A percentile compares a stretch with the other conserved stretches of the same genome.
These are phyloP conservation scores for Schizothecium vesticola DNA, from an alignment of 495 filamentous ascomycete genomes.

Conservation along the genomic window DNA sequence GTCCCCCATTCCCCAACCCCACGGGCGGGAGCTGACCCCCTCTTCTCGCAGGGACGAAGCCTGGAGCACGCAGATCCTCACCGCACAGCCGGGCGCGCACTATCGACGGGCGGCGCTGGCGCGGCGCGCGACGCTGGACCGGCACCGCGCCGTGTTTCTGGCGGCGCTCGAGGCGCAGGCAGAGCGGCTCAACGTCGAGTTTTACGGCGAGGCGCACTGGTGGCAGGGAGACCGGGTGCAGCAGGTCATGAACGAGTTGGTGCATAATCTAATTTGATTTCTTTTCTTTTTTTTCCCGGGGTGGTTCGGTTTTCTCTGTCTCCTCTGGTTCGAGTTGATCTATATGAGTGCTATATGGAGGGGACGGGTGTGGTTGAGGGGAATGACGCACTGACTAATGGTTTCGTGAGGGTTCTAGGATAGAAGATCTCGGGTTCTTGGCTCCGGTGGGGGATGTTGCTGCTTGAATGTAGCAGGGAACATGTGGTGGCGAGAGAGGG, in stretches of 20 bases:
- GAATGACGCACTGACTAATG: too few species aligned
- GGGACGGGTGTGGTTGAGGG: too few species aligned
- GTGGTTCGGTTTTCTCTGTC: too few species aligned
- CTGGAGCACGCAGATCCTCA: background rate
- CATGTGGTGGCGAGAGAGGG: too few species aligned
- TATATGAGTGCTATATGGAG: too few species aligned
- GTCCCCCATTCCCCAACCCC: background rate
- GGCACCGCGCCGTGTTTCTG: background rate
- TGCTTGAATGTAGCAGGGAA: too few species aligned
- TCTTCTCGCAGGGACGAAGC: background rate
- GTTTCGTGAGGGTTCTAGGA: too few species aligned
- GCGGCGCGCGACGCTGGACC: background rate
- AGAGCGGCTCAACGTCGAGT: background rate
- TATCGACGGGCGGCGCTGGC: background rate
- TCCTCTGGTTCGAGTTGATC: too few species aligned
- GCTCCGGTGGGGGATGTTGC: too few species aligned
- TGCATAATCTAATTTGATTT: background rate
- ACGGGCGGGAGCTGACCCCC: background rate
- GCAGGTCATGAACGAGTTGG: background rate
- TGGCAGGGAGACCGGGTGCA: background rate
- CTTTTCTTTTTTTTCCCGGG: background rate
- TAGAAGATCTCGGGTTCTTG: too few species aligned
- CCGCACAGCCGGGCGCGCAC: background rate
- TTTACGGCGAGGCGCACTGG: background rate
- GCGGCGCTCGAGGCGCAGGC: background rate